Base-by-base conservation (phyloP, 2,329 filamentous ascomycete species). In the Arthrobotrys megalospora region DNA sequence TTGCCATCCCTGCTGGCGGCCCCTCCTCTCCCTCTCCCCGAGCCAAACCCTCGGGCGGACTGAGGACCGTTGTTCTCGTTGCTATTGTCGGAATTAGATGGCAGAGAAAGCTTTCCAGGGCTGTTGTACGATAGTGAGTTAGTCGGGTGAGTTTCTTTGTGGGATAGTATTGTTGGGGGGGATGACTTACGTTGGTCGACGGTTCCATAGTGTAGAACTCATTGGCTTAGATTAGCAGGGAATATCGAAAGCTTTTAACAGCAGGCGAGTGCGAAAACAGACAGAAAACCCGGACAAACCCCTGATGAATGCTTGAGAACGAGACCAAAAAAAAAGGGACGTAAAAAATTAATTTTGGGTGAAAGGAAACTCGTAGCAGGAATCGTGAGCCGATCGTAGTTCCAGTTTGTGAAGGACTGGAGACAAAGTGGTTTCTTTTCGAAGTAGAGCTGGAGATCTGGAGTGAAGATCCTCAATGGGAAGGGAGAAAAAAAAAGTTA, bases 131-230 rank as follows among this genome's bases (percentile, higher is more conserved):
- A 48, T 3, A 58, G 14, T n/a, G 58, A 36, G 21, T 66, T 62
- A 71, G 50, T 21, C 28, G 47, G 32, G 5, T 7, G 16, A 10
- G n/a, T 24, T 55, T 47, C 32, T 14, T 19, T 12, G 28, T n/a
- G 19, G 32, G 41, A 19, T n/a, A 38, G 14, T 28, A n/a, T 43
- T 36, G 21, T 52, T 28, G 28, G 38, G 28, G 8, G 7, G 11
- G 14, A 19, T 52, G 8, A 71, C 73, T 66, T 53, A 77, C 73
- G 73, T 77, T 55, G 65, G 58, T 71, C 73, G 65, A 52, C 73
- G 65, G 55, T 66, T 71, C 73, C 73, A 77, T 77, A 71, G 66
- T 63, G 73, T 70, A 71, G 73, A 77, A 77, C 48, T 77, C 73
- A 77, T 77, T 77, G 58, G 66, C 52, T 60, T 67, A 24, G 36